A percentile compares a stretch with the other conserved stretches of the same genome.
These are phyloP conservation scores for Leersia perrieri DNA, from an alignment of 176 grass and related monocot species.

Conservation along the genomic window DNA sequence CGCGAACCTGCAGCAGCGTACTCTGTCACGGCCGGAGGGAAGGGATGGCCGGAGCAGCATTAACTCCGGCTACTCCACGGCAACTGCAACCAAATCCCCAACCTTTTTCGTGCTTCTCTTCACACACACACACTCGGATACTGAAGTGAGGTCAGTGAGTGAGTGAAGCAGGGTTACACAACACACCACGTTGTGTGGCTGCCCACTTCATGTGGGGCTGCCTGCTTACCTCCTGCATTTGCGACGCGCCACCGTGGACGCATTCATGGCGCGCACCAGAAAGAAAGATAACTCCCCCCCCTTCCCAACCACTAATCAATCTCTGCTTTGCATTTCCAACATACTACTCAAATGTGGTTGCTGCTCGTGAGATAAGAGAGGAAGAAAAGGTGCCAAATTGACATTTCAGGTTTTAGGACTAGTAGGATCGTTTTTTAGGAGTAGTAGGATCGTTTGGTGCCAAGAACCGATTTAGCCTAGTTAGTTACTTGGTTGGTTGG, in stretches of 20 bases:
- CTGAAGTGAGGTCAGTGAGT: background rate
- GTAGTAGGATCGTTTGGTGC: background rate
- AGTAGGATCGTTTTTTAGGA: background rate
- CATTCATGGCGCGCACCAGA: conserved; percentile 45
- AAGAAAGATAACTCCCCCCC: no score
- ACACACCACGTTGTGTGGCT: conserved; percentile 46
- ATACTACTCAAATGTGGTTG: background rate
- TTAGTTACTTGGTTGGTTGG: conserved; percentile 12
- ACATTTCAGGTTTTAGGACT: background rate
- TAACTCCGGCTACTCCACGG: conserved; percentile 4
- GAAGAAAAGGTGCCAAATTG: conserved; percentile 14
- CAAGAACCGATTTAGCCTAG: background rate
- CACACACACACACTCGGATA: background rate
- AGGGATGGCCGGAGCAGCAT: background rate
- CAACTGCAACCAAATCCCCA: background rate
- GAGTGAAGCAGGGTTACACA: no score
- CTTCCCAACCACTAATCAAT: conserved; percentile 6
- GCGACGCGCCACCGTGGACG: conserved; percentile 13
- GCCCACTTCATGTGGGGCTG: conserved; percentile 21
- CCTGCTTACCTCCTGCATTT: background rate
- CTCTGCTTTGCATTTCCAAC: background rate
- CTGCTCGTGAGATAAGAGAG: conserved; percentile 17
- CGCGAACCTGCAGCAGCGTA: no score
- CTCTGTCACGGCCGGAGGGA: no score
- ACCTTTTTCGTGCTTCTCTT: background rate